phyloP scores from a whole-genome alignment of 176 grass and related monocot species.

The Phoenix dactylifera region DNA sequence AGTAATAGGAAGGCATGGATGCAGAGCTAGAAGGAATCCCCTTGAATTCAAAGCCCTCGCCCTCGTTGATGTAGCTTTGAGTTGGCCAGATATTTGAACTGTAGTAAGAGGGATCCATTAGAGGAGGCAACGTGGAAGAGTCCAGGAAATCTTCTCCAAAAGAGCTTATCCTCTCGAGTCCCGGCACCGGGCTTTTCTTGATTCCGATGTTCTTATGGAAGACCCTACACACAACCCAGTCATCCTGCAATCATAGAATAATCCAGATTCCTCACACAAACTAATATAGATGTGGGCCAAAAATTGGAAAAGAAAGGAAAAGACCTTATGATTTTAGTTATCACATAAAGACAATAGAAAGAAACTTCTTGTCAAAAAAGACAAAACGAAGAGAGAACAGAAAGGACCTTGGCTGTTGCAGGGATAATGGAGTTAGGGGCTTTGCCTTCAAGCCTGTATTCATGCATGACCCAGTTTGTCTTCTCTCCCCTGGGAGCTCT shows the following conservation, averaged over 20 bases:
- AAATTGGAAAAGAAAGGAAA: neutral
- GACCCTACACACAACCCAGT: conserved; percentile 33
- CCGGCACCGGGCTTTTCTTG: conserved; percentile 20
- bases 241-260: conserved; percentile 22
- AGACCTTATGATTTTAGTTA: too few species aligned
- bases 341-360: too few species aligned
- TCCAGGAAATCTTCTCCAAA: conserved; percentile 9
- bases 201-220: conserved; percentile 29
- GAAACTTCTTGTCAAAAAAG: too few species aligned
- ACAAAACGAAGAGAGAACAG: neutral
- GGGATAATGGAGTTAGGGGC: conserved; percentile 31
- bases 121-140: conserved; percentile 37
- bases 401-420: conserved; percentile 50
- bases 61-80: too few species aligned
- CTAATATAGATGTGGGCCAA: too few species aligned
- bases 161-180: conserved; percentile 7
- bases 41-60: neutral
- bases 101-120: conserved; percentile 21
- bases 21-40: conserved; percentile 13
- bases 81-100: too few species aligned
- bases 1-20: conserved; percentile 8
- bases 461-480: conserved; percentile 93
- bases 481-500: conserved; percentile 79
- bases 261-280: neutral
- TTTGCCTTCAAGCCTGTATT: conserved; percentile 77